phyloP scores from a whole-genome alignment of 2,329 filamentous ascomycete genomes.

The Xylariomycetidae sp. region DNA sequence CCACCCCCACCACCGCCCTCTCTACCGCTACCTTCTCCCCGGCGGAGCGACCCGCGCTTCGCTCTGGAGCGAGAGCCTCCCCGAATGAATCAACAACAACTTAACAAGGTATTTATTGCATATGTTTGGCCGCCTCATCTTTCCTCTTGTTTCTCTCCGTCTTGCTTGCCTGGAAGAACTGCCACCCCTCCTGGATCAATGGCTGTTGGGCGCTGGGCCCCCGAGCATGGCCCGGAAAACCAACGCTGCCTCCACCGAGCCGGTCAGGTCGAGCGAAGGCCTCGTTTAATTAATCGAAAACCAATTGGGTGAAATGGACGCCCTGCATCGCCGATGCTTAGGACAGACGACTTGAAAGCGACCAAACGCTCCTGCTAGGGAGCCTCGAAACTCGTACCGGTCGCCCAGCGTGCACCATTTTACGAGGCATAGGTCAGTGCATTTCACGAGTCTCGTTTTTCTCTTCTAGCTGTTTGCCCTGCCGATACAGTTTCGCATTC shows the following conservation, averaged over 20 bases:
- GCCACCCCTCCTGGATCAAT: neutral
- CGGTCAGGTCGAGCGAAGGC: slow-evolving; percentile 20
- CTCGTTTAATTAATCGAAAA: slow-evolving; percentile 20
- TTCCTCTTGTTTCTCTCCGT: slow-evolving; percentile 3
- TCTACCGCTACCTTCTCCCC: slow-evolving; percentile 17
- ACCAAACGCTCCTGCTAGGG: too few species aligned
- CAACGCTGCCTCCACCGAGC: too few species aligned
- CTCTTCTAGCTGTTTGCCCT: too few species aligned
- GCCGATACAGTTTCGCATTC: too few species aligned
- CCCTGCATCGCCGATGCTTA: slow-evolving; percentile 18
- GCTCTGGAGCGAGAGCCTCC: slow-evolving; percentile 30
- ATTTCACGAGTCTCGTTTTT: too few species aligned
- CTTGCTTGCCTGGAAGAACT: slow-evolving; percentile 1
- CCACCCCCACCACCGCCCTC: slow-evolving; percentile 10
- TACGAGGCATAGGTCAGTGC: too few species aligned
- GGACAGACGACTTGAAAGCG: slow-evolving; percentile 12
- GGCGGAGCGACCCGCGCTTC: slow-evolving; percentile 28
- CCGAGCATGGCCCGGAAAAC: too few species aligned
- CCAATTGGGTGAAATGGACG: slow-evolving; percentile 23
- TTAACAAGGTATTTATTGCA: slow-evolving; percentile 35
- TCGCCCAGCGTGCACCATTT: too few species aligned
- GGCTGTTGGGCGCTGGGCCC: too few species aligned
- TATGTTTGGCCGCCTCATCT: slow-evolving; percentile 1
- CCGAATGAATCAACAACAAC: slow-evolving; percentile 41
- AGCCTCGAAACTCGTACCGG: too few species aligned